A percentile compares a stretch with the other conserved stretches of the same genome.
These are phyloP conservation scores for Fusarium mangiferae DNA, from an alignment of 2,329 filamentous ascomycete genomes.

Conservation along the genomic window DNA sequence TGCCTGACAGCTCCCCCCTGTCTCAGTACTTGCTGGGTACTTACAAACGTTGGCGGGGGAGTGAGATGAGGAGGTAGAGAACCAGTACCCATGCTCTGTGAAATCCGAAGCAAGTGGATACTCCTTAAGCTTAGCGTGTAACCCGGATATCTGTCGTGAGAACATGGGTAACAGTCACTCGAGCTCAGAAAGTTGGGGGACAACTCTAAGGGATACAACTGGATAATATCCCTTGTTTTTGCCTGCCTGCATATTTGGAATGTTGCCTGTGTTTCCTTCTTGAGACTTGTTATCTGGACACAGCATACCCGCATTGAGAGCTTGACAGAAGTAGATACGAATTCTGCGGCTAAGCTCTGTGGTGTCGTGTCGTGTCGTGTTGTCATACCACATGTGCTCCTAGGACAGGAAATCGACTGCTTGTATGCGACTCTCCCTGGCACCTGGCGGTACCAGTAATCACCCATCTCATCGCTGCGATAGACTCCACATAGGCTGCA, in stretches of 20 bases:
- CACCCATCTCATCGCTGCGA: too few relatives aligned
- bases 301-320: not conserved
- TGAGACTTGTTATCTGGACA: not conserved
- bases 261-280: not conserved
- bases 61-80: not conserved
- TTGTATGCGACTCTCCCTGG: not conserved
- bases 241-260: not conserved
- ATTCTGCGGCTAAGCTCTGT: too few relatives aligned
- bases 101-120: not conserved
- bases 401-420: not conserved
- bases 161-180: not conserved
- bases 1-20: not conserved
- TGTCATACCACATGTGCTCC: not conserved
- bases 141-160: not conserved
- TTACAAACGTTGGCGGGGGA: not conserved
- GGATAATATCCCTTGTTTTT: not conserved
- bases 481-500: too few relatives aligned
- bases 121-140: not conserved
- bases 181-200: not conserved
- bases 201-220: not conserved
- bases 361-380: too few relatives aligned
- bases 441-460: not conserved
- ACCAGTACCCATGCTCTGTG: too few relatives aligned
- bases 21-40: not conserved
- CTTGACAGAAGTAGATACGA: not conserved